Evolutionary conservation across 2,329 filamentous ascomycete species (phyloP), one percentile per base, ranked within the genome.

Genomic region (Fusarium poae): DNA sequence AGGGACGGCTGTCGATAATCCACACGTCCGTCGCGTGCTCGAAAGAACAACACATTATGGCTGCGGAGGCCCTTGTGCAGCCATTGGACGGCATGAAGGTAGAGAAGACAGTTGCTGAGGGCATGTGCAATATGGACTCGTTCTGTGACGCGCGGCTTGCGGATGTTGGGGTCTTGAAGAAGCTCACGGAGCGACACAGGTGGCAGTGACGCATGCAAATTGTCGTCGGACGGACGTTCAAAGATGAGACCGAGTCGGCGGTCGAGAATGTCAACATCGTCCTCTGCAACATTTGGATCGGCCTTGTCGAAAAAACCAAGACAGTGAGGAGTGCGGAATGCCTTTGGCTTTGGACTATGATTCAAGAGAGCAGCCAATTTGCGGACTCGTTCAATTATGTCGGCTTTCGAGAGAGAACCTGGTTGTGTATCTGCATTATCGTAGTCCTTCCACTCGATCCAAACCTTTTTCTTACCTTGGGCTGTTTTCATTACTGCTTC

Each of bases 51-150:
- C 30, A 88, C 79, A 70, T 86, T 87, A 56, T 84, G 78, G 59
- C 81, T 83, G 15, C 85, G 82, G 7, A 88, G 78, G n/a, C 84
- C 85, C 68, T 88, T 88, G 77, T 88, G 86, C 8, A 88, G 79
- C 85, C 85, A 88, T 62, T 86, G 82, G 2, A 86, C 84, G 4
- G 83, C 81, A 69, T 88, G 85, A 0, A 88, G 79, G 57, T 86
- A 85, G 46, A 88, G 76, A 5, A 89, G 74, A 20, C 83, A 87
- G 69, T 85, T 83, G 58, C 83, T 79, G 30, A 88, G 78, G 27
- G 82, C 82, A 46, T 82, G 80, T 44, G 86, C 86, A 20, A 89
- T 80, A 29, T 72, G 76, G 55, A 88, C 79, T 32, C 87, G 81
- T 25, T 83, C 80, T 0, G 85, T 86, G 5, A 89, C 79, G 2